These are phyloP conservation scores for Fusarium setosum DNA, from an alignment of 2,329 filamentous ascomycete genomes.

Conservation along the genomic window DNA sequence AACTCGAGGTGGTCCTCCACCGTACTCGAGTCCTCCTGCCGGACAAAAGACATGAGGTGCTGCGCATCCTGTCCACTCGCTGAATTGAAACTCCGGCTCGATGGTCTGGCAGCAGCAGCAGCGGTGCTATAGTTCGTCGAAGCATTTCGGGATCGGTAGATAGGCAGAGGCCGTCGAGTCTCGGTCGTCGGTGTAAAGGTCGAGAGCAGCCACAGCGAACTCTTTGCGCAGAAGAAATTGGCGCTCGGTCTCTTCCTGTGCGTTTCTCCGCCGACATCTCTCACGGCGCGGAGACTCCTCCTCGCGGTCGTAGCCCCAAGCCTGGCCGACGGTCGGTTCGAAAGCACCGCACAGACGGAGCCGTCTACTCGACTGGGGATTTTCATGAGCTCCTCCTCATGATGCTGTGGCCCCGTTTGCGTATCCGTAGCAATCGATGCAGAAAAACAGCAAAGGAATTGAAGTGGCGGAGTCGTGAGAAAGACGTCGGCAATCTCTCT, in stretches of 20 bases:
- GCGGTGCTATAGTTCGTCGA: constrained; percentile 43
- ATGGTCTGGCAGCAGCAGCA: constrained; percentile 28
- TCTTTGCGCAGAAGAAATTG: constrained; percentile 46
- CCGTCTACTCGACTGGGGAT: constrained; percentile 68
- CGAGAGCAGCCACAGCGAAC: constrained; percentile 54
- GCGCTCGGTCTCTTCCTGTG: constrained; percentile 14
- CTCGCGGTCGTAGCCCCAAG: constrained; percentile 39
- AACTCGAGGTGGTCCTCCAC: constrained; percentile 66
- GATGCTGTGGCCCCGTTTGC: constrained; percentile 43
- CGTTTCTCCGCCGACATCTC: constrained; percentile 29
- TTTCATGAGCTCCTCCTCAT: constrained; percentile 71
- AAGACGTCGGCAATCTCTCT: constrained; percentile 31
- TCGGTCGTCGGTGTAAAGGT: constrained; percentile 51
- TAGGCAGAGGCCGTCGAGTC: constrained; percentile 24
- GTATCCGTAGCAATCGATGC: constrained; percentile 21
- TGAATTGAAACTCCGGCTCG: constrained; percentile 22
- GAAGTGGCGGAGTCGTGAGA: constrained; percentile 13
- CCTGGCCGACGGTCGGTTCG: constrained; percentile 54
- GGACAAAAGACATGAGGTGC: constrained; percentile 65
- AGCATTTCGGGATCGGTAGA: constrained; percentile 32
- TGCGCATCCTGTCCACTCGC: constrained; percentile 45
- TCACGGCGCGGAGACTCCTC: constrained; percentile 40
- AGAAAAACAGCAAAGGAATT: background rate
- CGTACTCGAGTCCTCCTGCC: constrained; percentile 58
- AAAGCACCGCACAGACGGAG: constrained; percentile 68